Evolutionary conservation across 768 basidiomycete species (phyloP), one percentile per base, ranked within the genome.

Genomic region (Mycena latifolia): DNA sequence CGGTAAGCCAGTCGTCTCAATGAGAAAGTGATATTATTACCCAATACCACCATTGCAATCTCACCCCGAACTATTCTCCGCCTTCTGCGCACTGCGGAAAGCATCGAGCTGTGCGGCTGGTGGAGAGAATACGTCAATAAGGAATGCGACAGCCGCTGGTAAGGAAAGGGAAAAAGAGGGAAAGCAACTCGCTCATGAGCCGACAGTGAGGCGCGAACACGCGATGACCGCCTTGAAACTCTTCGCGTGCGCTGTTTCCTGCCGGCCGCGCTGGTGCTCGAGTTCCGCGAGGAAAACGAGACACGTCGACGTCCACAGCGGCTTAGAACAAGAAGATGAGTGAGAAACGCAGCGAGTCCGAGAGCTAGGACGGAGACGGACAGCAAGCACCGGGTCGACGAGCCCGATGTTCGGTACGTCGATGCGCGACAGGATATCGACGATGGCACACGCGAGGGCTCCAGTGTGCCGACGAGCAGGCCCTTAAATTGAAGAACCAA

Each of bases 321-420:
- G 54, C 58, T 65, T 45, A 11, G 10, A 10, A 41, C 4, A 9
- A 12, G 8, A 31, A 22, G n/a, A 35, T 35, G n/a, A 25, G 5
- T 6, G 9, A 37, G 10, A 15, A 8, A 37, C 31, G 31, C 15
- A 39, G 37, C 37, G 41, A 43, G n/a, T 4, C 3, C 41, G 14
- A 20, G 20, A 8, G 41, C 31, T 18, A 15, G 0, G 11, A 3
- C 10, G 27, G 4, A 29, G 48, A 53, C 67, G 11, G 24, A 68
- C 61, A 45, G 37, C 71, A 53, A 61, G 58, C 41, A 70, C 54
- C 1, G 69, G 66, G 18, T 70, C 62, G 1, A 70, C 51, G 0
- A 61, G 5, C 2, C 62, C 66, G 12, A 67, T 20, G 12, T 64
- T 61, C 5, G 39, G 39, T 0, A 70, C 25, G 29, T 67, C 63